Evolutionary conservation across 768 basidiomycete species (phyloP).

Genomic region (Suillus clintonianus): DNA sequence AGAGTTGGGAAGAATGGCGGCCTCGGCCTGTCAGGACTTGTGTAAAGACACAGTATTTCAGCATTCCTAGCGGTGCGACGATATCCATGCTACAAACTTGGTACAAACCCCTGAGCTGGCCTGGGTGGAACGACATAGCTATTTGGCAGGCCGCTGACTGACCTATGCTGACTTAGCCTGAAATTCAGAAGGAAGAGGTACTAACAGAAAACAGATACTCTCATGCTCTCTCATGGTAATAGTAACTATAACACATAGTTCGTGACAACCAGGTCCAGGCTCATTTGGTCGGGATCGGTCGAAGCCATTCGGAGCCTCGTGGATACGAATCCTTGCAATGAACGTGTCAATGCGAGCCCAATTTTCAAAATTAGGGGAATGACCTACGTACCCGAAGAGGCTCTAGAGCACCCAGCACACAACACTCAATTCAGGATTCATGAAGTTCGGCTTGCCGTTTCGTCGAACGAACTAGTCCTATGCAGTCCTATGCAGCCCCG

Average conservation of each 20-base stretch:
- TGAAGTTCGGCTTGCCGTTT: neutral
- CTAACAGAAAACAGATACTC: slow-evolving; percentile 18
- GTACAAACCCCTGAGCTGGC: slow-evolving; percentile 64
- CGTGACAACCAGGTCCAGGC: slow-evolving; percentile 61
- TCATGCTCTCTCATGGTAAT: slow-evolving; percentile 68
- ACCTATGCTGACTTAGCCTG: neutral
- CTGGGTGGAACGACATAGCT: too few relatives aligned
- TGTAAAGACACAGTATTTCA: slow-evolving; percentile 21
- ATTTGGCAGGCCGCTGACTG: too few relatives aligned
- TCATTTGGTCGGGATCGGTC: slow-evolving; percentile 69
- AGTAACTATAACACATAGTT: slow-evolving; percentile 48
- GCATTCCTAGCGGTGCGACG: too few relatives aligned
- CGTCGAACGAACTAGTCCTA: too few relatives aligned
- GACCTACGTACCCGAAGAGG: slow-evolving; percentile 51
- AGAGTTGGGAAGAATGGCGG: slow-evolving; percentile 88
- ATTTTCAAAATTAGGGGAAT: neutral
- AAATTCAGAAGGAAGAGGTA: too few relatives aligned
- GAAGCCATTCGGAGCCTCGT: slow-evolving; percentile 79
- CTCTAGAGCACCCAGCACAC: slow-evolving; percentile 34
- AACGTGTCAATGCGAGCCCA: slow-evolving; percentile 4
- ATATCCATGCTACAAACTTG: slow-evolving; percentile 48
- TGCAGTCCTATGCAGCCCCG: neutral
- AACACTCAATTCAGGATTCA: neutral
- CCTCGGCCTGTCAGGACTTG: too few relatives aligned
- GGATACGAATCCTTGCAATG: slow-evolving; percentile 66